These are phyloP conservation scores for Xylaria sp. DNA, from an alignment of 2,329 filamentous ascomycete species.

Conservation along the genomic window DNA sequence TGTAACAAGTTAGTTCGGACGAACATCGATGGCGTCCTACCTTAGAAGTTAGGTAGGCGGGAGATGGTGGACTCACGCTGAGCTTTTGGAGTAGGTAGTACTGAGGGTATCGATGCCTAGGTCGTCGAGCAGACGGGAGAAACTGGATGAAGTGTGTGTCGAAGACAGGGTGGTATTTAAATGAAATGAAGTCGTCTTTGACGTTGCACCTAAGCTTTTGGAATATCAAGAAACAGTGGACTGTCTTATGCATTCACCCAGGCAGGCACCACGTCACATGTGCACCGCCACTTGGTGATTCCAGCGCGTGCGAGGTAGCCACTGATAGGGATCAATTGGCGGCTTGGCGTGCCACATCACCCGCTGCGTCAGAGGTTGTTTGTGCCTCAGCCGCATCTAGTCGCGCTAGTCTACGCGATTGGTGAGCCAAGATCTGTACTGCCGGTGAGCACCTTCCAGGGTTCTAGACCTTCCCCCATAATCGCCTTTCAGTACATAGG, in stretches of 20 bases:
- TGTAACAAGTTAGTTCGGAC: neutral
- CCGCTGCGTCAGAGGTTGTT: neutral
- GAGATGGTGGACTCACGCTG: no score
- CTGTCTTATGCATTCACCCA: no score
- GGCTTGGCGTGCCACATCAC: neutral
- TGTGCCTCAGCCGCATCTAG: neutral
- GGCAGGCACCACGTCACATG: neutral
- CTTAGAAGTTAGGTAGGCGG: no score
- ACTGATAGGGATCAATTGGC: neutral
- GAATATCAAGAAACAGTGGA: neutral
- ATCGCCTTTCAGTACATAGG: neutral
- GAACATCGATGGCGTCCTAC: no score
- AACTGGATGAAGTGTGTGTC: no score
- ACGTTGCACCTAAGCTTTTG: neutral
- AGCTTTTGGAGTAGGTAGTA: no score
- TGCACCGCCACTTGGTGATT: neutral
- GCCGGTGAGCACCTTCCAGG: neutral
- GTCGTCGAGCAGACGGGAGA: no score
- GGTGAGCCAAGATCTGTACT: neutral
- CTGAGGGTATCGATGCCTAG: no score
- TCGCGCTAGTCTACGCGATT: neutral
- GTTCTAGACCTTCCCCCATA: no score
- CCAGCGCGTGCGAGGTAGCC: no score
- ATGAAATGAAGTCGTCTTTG: no score
- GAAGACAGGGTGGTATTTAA: slow-evolving; percentile 3